Evolutionary conservation across 1,139 yeast species (phyloP), one percentile per base, ranked within the genome.

Genomic region (Wickerhamomyces sp.): DNA sequence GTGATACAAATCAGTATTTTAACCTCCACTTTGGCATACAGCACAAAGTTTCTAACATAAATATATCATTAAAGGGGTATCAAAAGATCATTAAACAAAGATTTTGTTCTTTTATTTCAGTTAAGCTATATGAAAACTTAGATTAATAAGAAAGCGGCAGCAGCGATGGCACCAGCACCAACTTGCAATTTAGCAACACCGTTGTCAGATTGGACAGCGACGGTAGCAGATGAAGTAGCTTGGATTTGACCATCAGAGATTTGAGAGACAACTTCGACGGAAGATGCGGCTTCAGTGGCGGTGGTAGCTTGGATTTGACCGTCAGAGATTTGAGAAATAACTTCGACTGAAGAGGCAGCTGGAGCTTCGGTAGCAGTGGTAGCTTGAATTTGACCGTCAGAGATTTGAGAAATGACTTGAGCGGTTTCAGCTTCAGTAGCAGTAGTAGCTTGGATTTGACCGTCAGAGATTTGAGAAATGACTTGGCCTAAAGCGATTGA

Each of bases 391-490:
- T 30, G 32, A 30, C 32, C 32, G 25, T 47, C 52, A 37, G 39
- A 35, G 22, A 46, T 48, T 38, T 48, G 49, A 22, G 49, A 41
- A 22, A 48, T 42, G 30, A 44, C 53, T 17, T 25, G 61, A 18
- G 61, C 50, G 36, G 56, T 39, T 26, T 59, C 52, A 12, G 27
- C 27, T 24, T 24, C 27, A 12, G 27, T 24, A 14, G 27, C 27
- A 20, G 58, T 40, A 25, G 45, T 35, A 33, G 38, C 41, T 32
- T 36, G 46, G 39, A 36, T 41, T 38, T 45, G 48, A 37, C 43
- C 46, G 24, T 43, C 44, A 25, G 36, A 13, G 76, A 75, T 36
- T 67, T 68, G 44, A 22, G 43, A 34, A 26, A 36, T 19, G 15
- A 30, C 44, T 36, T 41, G 41, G 35, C 42, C 44, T 9, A 32